Conservation (phyloP, 208 protist species). For the Strigomonas galati region DNA sequence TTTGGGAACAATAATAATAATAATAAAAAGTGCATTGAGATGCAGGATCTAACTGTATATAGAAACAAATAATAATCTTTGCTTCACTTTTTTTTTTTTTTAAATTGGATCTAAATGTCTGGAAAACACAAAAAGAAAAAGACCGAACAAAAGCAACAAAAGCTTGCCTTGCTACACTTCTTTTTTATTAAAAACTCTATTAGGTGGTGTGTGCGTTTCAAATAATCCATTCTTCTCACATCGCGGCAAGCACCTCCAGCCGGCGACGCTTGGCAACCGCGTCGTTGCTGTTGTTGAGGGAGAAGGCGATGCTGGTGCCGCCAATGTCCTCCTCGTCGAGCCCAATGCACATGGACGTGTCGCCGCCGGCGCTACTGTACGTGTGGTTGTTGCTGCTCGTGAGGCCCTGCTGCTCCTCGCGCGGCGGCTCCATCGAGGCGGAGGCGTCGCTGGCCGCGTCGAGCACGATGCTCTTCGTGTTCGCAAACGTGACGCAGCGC, state of each 20-base stretch:
- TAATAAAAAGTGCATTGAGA: neutral
- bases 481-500: conserved; percentile 45
- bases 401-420: conserved; percentile 13
- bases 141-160: neutral
- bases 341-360: conserved; percentile 18
- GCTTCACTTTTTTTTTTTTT: neutral
- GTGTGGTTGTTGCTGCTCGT: conserved; percentile 18
- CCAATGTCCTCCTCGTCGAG: conserved; percentile 43
- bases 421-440: conserved; percentile 14
- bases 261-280: conserved; percentile 28
- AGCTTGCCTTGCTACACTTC: too few relatives aligned
- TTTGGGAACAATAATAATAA: neutral
- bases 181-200: neutral
- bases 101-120: too few relatives aligned
- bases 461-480: conserved; percentile 55
- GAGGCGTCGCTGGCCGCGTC: conserved; percentile 29
- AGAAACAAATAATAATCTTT: conserved; percentile 12
- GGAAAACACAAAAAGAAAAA: neutral
- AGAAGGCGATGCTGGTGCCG: conserved; percentile 47
- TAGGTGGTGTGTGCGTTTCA: neutral
- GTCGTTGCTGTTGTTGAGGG: conserved; percentile 38
- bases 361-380: neutral
- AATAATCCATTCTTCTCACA: neutral
- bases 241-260: conserved; percentile 23
- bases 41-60: conserved; percentile 1